Conservation (phyloP, 2,329 filamentous ascomycete species). For the Alternaria triticina region DNA sequence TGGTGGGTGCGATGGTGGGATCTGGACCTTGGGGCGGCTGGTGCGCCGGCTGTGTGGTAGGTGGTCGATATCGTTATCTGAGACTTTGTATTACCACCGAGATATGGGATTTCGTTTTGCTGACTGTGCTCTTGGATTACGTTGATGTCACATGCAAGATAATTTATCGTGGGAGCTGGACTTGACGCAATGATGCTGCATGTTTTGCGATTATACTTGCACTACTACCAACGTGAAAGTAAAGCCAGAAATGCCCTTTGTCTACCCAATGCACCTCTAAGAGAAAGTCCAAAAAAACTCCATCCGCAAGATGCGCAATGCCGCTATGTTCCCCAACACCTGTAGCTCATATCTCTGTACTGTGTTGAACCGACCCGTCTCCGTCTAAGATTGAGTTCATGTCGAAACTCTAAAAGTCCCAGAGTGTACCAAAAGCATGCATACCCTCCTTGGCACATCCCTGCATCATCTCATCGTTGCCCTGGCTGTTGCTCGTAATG, state of each 20-base stretch:
- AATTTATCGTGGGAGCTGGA: too few relatives aligned
- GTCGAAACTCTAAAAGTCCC: slow-evolving; percentile 35
- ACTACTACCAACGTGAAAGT: not conserved
- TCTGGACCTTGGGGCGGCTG: not conserved
- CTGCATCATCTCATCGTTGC: slow-evolving; percentile 49
- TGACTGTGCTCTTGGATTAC: not conserved
- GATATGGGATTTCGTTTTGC: not conserved
- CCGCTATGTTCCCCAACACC: not conserved
- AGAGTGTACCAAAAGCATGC: slow-evolving; percentile 45
- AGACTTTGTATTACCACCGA: not conserved
- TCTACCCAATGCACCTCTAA: not conserved
- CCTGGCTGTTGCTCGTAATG: slow-evolving; percentile 45
- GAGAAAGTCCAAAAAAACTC: not conserved
- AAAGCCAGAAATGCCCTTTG: not conserved
- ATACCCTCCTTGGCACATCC: slow-evolving; percentile 39
- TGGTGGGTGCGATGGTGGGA: not conserved
- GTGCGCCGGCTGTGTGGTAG: not conserved
- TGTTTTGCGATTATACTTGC: not conserved
- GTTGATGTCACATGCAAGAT: not conserved
- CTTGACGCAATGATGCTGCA: not conserved
- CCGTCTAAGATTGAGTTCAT: not conserved
- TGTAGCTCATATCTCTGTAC: not conserved
- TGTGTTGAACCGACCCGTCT: not conserved
- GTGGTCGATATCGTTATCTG: not conserved
- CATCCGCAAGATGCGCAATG: not conserved